Evolutionary conservation across 1,284 basidiomycete genomes (phyloP).

Genomic region (Melanopsichium pennsylvanicum): DNA sequence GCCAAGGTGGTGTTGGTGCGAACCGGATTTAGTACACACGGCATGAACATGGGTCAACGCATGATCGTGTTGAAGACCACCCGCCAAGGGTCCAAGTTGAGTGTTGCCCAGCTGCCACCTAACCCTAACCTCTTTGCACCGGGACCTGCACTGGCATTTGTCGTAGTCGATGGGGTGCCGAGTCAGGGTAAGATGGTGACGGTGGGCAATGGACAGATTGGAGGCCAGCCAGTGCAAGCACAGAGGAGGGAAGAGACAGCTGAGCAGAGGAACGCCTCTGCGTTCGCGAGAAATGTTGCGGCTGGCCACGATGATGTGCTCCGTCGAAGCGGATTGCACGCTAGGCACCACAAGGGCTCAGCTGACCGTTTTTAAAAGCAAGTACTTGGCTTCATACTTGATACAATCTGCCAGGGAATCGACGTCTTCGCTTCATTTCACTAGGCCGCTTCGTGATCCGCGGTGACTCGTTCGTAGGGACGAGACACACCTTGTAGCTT

Average conservation of each 20-base stretch:
- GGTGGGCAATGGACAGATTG: conserved; percentile 58
- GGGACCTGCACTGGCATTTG: conserved; percentile 61
- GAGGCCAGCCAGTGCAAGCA: conserved; percentile 32
- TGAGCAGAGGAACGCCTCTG: not conserved
- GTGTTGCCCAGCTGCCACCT: conserved; percentile 55
- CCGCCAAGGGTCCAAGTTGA: conserved; percentile 19
- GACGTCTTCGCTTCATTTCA: not conserved
- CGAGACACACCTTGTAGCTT: conserved; percentile 15
- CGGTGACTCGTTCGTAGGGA: not conserved
- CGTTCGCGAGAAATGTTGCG: conserved; percentile 4
- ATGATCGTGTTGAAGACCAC: conserved; percentile 49
- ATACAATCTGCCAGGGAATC: too few species aligned
- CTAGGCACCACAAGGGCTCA: conserved; percentile 27
- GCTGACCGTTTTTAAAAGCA: conserved; percentile 17
- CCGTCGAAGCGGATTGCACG: conserved; percentile 26
- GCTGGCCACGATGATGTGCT: conserved; percentile 12
- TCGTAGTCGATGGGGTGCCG: conserved; percentile 60
- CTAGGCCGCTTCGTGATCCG: conserved; percentile 6
- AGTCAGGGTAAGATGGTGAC: conserved; percentile 58
- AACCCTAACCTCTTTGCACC: conserved; percentile 61
- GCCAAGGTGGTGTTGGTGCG: conserved; percentile 79
- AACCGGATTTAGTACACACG: conserved; percentile 91
- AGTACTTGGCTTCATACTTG: too few species aligned
- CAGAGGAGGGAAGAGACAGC: conserved; percentile 13
- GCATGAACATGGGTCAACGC: conserved; percentile 87